phyloP scores from a whole-genome alignment of 495 filamentous ascomycete species.

The Penicillium riverlandense region DNA sequence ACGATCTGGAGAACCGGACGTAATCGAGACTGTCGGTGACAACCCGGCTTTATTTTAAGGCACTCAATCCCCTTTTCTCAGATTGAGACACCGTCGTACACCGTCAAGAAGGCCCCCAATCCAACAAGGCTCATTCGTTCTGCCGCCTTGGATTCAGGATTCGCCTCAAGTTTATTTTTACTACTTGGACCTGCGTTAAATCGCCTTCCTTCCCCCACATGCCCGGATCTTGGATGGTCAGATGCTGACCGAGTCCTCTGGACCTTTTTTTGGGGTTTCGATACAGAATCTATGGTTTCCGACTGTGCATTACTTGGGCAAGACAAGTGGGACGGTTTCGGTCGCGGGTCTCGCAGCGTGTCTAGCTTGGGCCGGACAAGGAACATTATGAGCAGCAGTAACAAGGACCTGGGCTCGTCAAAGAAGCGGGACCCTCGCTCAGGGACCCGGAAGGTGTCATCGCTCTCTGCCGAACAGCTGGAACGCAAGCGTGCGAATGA shows the following conservation, averaged over 20 bases:
- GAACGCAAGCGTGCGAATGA: constrained; percentile 59
- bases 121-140: no score
- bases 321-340: constrained; percentile 4
- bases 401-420: constrained; percentile 3
- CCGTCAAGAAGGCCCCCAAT: not conserved
- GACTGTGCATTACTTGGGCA: constrained; percentile 6
- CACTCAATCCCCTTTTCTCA: not conserved
- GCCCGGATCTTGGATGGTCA: no score
- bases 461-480: constrained; percentile 50
- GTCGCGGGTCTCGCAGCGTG: not conserved
- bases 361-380: not conserved
- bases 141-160: no score
- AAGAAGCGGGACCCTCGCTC: constrained; percentile 45
- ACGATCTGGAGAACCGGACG: constrained; percentile 13
- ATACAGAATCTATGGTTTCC: constrained; percentile 11
- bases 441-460: constrained; percentile 52
- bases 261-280: not conserved
- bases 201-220: not conserved
- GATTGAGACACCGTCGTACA: not conserved
- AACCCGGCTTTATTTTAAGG: constrained; percentile 3
- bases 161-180: no score
- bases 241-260: no score
- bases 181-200: no score
- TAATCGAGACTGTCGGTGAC: not conserved
- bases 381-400: constrained; percentile 7